Percentiles rank a stretch among this genome's conserved stretches.
Conservation (phyloP, 140 eudicot genomes). For the Anethum foeniculum region DNA sequence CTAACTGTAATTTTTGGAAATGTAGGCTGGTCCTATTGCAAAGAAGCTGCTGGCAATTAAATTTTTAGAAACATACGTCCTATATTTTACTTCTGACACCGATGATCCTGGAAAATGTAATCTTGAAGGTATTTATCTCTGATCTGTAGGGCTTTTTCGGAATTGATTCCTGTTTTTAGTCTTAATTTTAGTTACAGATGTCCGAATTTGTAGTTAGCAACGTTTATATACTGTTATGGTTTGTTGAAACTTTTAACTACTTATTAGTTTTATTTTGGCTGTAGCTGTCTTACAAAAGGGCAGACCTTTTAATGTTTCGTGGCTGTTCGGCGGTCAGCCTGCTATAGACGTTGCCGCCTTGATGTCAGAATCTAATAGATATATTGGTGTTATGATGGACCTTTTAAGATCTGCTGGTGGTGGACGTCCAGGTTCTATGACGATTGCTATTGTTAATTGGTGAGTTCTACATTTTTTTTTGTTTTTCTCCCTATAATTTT, state of each 20-base stretch:
- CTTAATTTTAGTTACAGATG: not conserved
- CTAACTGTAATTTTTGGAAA: constrained; percentile 15
- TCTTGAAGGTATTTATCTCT: constrained; percentile 45
- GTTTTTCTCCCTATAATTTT: not conserved
- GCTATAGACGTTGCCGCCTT: constrained; percentile 56
- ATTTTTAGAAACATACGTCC: constrained; percentile 63
- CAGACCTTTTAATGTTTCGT: constrained; percentile 48
- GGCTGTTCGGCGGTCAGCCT: constrained; percentile 75
- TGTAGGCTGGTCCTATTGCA: constrained; percentile 59
- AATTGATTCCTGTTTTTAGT: not conserved
- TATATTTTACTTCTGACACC: constrained; percentile 54
- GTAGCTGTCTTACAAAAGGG: constrained; percentile 32
- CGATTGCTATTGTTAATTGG: constrained; percentile 76
- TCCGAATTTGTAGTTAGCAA: not conserved
- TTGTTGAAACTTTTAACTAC: constrained; percentile 5
- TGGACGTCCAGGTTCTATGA: constrained; percentile 58
- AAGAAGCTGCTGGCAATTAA: constrained; percentile 75
- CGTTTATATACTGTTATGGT: not conserved
- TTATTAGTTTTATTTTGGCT: constrained; percentile 19
- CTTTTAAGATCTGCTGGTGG: constrained; percentile 50
- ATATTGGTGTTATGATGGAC: constrained; percentile 41
- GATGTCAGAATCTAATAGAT: constrained; percentile 60
- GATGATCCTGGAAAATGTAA: constrained; percentile 48
- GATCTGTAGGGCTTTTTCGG: not conserved
- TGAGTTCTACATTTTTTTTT: constrained; percentile 32